Evolutionary conservation across 2,329 filamentous ascomycete species (phyloP), one percentile per base, ranked within the genome.

Genomic region (Truncatella angustata): DNA sequence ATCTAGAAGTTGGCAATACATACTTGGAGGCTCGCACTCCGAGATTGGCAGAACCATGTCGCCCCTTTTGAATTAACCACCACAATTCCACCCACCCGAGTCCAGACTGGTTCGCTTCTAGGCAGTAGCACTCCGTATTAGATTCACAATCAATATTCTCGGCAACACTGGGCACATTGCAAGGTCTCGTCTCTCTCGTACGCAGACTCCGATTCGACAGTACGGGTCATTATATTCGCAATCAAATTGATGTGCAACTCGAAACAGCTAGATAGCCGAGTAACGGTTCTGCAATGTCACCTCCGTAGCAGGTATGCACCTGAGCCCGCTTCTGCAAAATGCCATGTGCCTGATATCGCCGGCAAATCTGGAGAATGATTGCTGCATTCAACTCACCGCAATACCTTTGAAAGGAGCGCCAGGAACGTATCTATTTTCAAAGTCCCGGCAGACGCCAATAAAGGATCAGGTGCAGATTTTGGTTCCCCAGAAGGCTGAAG

Each of bases 221-320:
- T 49, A 49, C 45, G 45, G 45, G 23, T 35, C 45, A 37, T 37
- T 49, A 49, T 39, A 39, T 49, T 49, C 45, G 45, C 45, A 39
- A 49, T 36, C 34, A 36, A 32, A 46, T 48, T 37, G n/a, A 48
- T 48, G 32, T 48, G 23, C 43, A 12, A 24, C 45, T 32, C 45
- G 30, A 48, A 34, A 47, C 30, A 47, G 44, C 44, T 28, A 47
- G 45, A 49, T 49, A 49, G 45, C 45, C 45, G 45, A 49, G 32
- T 30, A 21, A 23, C 16, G n/a, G 20, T 11, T 21, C 45, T 49
- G 45, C 45, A 49, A 49, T 49, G 45, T 23, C 32, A 46, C 43
- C 30, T 46, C 43, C 28, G 7, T 34, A 9, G 26, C 43, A 16
- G 43, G 11, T 20, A 24, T 16, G 21, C 43, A 21, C 26, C 43